A percentile compares a stretch with the other conserved stretches of the same genome.
Conservation (phyloP, 2,329 filamentous ascomycete genomes). For the Fusarium subglutinans region DNA sequence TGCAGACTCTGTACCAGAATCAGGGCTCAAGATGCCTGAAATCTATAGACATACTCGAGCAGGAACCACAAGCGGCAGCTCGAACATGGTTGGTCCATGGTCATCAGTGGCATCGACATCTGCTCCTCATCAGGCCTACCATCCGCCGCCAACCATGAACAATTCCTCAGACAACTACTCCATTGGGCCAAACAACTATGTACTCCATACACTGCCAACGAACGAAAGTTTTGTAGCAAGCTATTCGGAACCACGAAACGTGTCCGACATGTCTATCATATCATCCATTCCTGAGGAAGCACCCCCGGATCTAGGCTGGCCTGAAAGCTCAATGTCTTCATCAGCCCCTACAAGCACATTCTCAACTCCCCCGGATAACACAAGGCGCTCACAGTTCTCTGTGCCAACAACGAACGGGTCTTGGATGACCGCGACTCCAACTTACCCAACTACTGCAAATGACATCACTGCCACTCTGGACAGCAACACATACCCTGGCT, state of each 20-base stretch:
- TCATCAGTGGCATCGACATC: conserved; percentile 17
- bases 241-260: conserved; percentile 37
- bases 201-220: conserved; percentile 31
- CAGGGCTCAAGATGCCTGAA: conserved; percentile 35
- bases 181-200: conserved; percentile 35
- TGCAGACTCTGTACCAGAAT: conserved; percentile 13
- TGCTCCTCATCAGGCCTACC: conserved; percentile 17
- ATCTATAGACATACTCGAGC: conserved; percentile 14
- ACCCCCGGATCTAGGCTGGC: conserved; percentile 40
- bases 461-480: conserved; percentile 34
- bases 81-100: conserved; percentile 37
- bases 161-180: conserved; percentile 33
- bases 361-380: conserved; percentile 56
- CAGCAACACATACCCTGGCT: conserved; percentile 40
- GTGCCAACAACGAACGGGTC: conserved; percentile 43
- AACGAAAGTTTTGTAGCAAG: conserved; percentile 21
- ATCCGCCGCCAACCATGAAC: conserved; percentile 18
- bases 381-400: conserved; percentile 41
- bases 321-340: conserved; percentile 54
- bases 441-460: conserved; percentile 36
- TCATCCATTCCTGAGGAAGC: conserved; percentile 37
- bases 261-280: conserved; percentile 36
- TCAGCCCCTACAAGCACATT: conserved; percentile 59
- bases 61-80: conserved; percentile 14
- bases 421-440: conserved; percentile 47